phyloP scores from a whole-genome alignment of 805 yeast species.

The Zygoascus ofunaensis region DNA sequence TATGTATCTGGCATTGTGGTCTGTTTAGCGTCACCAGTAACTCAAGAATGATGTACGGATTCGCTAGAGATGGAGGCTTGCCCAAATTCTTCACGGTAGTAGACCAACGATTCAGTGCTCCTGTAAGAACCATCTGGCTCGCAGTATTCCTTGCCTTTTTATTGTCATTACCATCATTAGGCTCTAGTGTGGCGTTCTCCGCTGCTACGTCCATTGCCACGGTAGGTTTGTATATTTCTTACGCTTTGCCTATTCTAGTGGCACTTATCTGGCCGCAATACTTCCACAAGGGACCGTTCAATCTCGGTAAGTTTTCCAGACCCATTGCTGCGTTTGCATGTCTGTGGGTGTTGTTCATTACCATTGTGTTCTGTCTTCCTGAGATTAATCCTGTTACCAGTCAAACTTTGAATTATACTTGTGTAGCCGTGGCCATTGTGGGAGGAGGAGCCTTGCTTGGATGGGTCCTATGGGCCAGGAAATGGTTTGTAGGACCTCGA shows the following conservation, averaged over 20 bases:
- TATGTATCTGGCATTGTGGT: conserved; percentile 19
- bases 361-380: conserved; percentile 58
- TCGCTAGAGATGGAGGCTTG: conserved; percentile 68
- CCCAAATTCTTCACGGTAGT: conserved; percentile 54
- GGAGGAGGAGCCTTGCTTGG: conserved; percentile 47
- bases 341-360: conserved; percentile 43
- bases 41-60: conserved; percentile 59
- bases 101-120: conserved; percentile 45
- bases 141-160: conserved; percentile 39
- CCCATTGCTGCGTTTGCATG: conserved; percentile 40
- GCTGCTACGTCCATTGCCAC: conserved; percentile 61
- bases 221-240: conserved; percentile 52
- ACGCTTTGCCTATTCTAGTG: conserved; percentile 52
- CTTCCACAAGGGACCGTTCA: conserved; percentile 58
- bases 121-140: conserved; percentile 53
- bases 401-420: conserved; percentile 58
- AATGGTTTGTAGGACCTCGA: conserved; percentile 48
- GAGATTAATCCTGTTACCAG: conserved; percentile 23
- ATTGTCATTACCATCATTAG: conserved; percentile 50
- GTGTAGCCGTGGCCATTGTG: conserved; percentile 54
- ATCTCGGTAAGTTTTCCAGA: conserved; percentile 45
- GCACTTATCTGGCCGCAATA: conserved; percentile 40
- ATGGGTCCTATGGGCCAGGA: conserved; percentile 44
- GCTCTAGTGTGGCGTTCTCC: conserved; percentile 51
- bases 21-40: conserved; percentile 22